Evolutionary conservation across 805 yeast species (phyloP), one percentile per base, ranked within the genome.

Genomic region (Yamadazyma tumulicola): DNA sequence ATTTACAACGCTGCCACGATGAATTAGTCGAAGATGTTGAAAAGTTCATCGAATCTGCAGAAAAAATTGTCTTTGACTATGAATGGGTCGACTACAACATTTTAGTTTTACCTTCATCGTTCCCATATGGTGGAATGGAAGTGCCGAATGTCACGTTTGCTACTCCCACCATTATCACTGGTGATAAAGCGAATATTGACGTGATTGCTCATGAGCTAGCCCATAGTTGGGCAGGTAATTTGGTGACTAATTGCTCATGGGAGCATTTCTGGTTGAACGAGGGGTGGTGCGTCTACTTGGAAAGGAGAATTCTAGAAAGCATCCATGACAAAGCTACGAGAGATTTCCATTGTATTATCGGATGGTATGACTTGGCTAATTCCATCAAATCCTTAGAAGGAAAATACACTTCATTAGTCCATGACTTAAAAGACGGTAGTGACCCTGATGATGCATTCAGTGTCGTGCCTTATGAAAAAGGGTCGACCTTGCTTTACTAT

Each of bases 61-160:
- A 88, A 57, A 63, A 70, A 17, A 63, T 85, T 28, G 80, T 85
- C 12, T 85, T 81, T 51, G 74, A 77, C 2, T 88, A 88, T 58
- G 93, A 85, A 51, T 88, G 96, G 95, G 72, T 75, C 38, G 79
- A 77, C 24, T 88, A 82, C 56, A 89, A 87, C 52, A 83, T 86
- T 19, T 67, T 88, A 26, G 79, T 88, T 20, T 74, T 87, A 44
- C 95, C 95, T 2, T 74, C 80, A 35, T 75, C 78, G 6, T 73
- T 76, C 61, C 94, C 95, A 3, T 88, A 85, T 51, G 96, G 96
- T 43, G 96, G 96, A 35, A 88, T 88, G 95, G 96, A 88, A 62
- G 85, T 86, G 52, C 95, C 95, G 41, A 86, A 87, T 52, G 78
- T 86, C 57, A 86, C 95, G 1, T 86, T 86, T 60, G 89, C 88